Conservation (phyloP, 805 yeast genomes). For the Yarrowia sp. region DNA sequence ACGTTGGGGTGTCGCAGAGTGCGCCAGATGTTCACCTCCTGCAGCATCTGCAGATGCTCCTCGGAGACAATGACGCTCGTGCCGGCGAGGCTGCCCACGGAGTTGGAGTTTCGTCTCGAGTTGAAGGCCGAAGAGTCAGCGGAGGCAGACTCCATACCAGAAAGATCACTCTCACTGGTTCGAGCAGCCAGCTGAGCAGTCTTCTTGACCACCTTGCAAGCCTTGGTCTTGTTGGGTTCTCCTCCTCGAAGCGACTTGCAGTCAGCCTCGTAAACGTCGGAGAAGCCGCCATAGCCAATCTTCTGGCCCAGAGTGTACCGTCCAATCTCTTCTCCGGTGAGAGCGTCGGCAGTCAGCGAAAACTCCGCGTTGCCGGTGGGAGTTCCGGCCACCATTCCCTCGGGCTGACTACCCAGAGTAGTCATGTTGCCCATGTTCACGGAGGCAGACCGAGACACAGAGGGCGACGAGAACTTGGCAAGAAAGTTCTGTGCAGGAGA, state of each 20-base stretch:
- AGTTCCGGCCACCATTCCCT: constrained; percentile 21
- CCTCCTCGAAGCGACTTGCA: constrained; percentile 43
- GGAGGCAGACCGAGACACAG: constrained; percentile 29
- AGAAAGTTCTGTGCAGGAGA: constrained; percentile 35
- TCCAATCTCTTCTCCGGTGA: constrained; percentile 65
- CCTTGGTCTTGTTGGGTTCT: constrained; percentile 50
- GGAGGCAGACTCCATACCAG: constrained; percentile 13
- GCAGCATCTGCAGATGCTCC: constrained; percentile 59
- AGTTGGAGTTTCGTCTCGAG: constrained; percentile 42
- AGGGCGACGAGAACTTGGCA: constrained; percentile 38
- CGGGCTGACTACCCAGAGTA: constrained; percentile 20
- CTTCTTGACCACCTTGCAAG: constrained; percentile 63
- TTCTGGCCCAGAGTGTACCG: constrained; percentile 69
- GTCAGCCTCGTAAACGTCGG: constrained; percentile 75
- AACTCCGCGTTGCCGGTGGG: constrained; percentile 22
- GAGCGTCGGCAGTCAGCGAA: constrained; percentile 57
- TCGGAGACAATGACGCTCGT: constrained; percentile 45
- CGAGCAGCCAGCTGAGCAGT: constrained; percentile 6
- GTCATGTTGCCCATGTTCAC: constrained; percentile 24
- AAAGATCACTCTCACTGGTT: constrained; percentile 16
- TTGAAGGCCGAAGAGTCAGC: constrained; percentile 28
- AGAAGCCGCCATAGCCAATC: constrained; percentile 92
- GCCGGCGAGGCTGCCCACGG: constrained; percentile 49
- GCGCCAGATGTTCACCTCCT: constrained; percentile 81
- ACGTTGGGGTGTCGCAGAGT: constrained; percentile 68